A percentile compares a stretch with the other conserved stretches of the same genome.
Conservation (phyloP, 768 basidiomycete genomes). For the Trichaptum fuscoviolaceum region DNA sequence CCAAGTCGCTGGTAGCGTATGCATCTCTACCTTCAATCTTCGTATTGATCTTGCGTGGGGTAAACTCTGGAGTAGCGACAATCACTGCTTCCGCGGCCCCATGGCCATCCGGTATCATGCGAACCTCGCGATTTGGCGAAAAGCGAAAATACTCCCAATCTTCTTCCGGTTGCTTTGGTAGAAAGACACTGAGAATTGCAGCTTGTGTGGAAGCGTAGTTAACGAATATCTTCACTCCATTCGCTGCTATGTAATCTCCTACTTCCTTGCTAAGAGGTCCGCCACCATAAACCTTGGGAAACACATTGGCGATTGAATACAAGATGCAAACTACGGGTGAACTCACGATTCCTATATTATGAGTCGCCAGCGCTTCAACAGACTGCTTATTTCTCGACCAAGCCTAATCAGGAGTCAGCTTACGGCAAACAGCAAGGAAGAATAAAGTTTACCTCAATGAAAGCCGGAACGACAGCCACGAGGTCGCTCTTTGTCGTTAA, state of each 20-base stretch:
- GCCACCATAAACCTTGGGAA: constrained; percentile 13
- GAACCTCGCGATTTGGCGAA: constrained; percentile 16
- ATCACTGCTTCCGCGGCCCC: constrained; percentile 29
- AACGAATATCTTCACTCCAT: constrained; percentile 11
- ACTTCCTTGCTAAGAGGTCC: constrained; percentile 12
- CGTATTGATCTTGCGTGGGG: constrained; percentile 27
- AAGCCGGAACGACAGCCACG: constrained; percentile 12
- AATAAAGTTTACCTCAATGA: constrained; percentile 10
- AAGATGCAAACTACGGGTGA: background rate
- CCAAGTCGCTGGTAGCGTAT: constrained; percentile 36
- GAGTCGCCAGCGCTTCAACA: constrained; percentile 12
- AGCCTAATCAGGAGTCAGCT: constrained; percentile 2
- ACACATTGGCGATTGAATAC: background rate
- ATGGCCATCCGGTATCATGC: constrained; percentile 24
- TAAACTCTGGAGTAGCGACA: constrained; percentile 7
- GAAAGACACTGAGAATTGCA: background rate
- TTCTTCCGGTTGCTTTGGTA: background rate
- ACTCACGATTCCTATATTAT: constrained; percentile 12
- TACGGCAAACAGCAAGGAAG: background rate
- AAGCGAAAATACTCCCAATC: constrained; percentile 34
- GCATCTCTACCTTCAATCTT: constrained; percentile 24
- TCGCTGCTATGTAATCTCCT: constrained; percentile 9
- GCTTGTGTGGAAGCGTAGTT: constrained; percentile 9
- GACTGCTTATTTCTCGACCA: constrained; percentile 10
- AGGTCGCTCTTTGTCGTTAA: background rate